Evolutionary conservation across 441 rosid species (phyloP), one percentile per base, ranked within the genome.

Genomic region (Sinapis alba): DNA sequence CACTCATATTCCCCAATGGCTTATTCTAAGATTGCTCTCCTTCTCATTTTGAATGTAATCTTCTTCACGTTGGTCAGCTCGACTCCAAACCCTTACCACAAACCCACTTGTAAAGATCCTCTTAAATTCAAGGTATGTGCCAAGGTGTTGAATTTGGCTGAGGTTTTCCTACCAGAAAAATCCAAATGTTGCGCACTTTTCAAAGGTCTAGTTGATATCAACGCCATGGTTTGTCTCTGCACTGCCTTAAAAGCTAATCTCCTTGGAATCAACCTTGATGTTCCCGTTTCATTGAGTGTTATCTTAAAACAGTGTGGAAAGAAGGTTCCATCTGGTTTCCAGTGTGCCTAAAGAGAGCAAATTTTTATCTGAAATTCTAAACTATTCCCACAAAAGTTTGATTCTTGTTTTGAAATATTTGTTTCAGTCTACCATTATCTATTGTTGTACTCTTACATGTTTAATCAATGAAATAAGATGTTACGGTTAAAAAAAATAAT

Each of bases 201-300:
- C 70, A 21, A 62, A 0, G 59, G 36, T 27, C 59, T 69, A n/a
- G 65, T 62, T 16, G 74, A 75, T 27, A 59, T 75, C 1, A 59
- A 75, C 1, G 74, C 79, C 2, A 58, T 74, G 3, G 51, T 69
- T 7, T 75, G 79, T 62, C 79, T 75, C 15, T 75, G 79, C 27
- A 53, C 79, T 0, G 74, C 74, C 38, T 1, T 75, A 1, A 75
- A 75, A 19, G 73, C 73, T 34, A 19, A 75, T 38, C 1, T 75
- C 13, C 69, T 75, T 4, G 79, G 79, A 1, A 38, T 68, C 9
- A 51, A 69, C 20, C 74, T 75, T 32, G 53, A 68, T 6, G 26
- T 75, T 51, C 79, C 79, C 7, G 2, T 75, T 20, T 75, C 73
- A 2, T 61, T 75, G 73, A 68, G 21, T 2, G 10, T 75, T 18